Evolutionary conservation across 768 basidiomycete genomes (phyloP), one percentile per base, ranked within the genome.

Genomic region (Rhodocollybia butyracea): DNA sequence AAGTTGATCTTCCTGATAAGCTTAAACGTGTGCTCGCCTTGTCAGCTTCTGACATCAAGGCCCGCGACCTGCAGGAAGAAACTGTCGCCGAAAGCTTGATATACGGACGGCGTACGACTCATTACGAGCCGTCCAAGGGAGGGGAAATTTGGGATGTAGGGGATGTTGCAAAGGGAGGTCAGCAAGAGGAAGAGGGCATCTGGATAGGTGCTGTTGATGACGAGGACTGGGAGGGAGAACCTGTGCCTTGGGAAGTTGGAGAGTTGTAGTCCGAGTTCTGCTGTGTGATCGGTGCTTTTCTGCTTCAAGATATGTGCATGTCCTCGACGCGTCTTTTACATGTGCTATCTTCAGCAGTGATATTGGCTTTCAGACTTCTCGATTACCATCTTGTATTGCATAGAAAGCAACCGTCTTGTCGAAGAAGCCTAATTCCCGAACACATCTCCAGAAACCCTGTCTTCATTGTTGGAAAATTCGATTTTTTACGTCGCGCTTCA

Each of bases 201-300:
- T 8, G 17, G 34, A 50, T 8, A 50, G 48, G 12, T 36, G 10
- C 36, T 36, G 32, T 38, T 24, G 75, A 68, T 29, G 83, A 82
- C 62, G 79, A 81, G 40, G 85, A 86, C 59, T 92, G 90, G 90
- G 90, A 91, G 69, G 83, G 86, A 32, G 89, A 91, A 68, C 85
- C 86, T 34, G 78, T 91, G 32, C 86, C 89, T 57, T 92, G 90
- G 90, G 88, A 88, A 69, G 76, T 82, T 8, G 90, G 83, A 51
- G 90, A 90, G 62, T 62, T 92, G 68, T 91, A 78, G 66, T n/a
- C 4, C 3, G n/a, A 19, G 19, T 15, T 47, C 11, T 47, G 27
- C 12, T 30, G 46, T 47, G 17, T 36, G 32, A 22, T 1, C 34
- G 34, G 19, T 50, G n/a, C n/a, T n/a, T n/a, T n/a, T n/a, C n/a